Evolutionary conservation across 1,139 yeast species (phyloP).

Genomic region (Candida labiduridarum): DNA sequence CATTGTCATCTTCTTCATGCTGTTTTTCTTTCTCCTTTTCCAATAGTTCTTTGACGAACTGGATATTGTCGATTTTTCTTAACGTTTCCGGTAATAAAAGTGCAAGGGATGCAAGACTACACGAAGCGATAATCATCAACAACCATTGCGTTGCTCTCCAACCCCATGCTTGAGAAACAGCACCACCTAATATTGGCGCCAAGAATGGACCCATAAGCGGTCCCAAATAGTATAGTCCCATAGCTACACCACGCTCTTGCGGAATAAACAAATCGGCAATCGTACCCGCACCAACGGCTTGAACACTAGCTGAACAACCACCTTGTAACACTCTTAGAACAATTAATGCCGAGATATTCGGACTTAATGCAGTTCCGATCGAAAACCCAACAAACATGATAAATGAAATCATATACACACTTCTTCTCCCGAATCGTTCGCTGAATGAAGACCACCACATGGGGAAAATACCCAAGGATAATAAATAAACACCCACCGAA

Average conservation of each 20-base stretch:
- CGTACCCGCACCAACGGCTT: constrained; percentile 90
- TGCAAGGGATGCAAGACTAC: constrained; percentile 50
- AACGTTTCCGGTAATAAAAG: constrained; percentile 78
- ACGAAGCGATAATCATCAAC: constrained; percentile 66
- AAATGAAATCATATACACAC: constrained; percentile 72
- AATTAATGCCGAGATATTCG: constrained; percentile 62
- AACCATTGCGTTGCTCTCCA: constrained; percentile 94
- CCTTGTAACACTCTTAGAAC: constrained; percentile 73
- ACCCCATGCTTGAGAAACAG: constrained; percentile 69
- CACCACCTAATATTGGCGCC: constrained; percentile 84
- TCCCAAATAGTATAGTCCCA: constrained; percentile 82
- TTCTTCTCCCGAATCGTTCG: constrained; percentile 74
- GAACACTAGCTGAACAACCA: constrained; percentile 84
- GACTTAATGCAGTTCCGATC: constrained; percentile 72
- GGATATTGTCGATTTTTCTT: constrained; percentile 53
- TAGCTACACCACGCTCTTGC: constrained; percentile 72
- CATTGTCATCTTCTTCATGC: constrained; percentile 17
- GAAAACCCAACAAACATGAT: constrained; percentile 63
- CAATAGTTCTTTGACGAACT: constrained; percentile 46
- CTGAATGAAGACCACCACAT: constrained; percentile 88
- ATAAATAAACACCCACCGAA: constrained; percentile 76
- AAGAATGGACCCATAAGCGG: constrained; percentile 80
- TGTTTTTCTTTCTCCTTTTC: constrained; percentile 21
- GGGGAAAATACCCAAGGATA: constrained; percentile 79
- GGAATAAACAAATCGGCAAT: constrained; percentile 72